Base-by-base conservation (phyloP, 2,329 filamentous ascomycete species). In the Emergomyces pasteurianus region DNA sequence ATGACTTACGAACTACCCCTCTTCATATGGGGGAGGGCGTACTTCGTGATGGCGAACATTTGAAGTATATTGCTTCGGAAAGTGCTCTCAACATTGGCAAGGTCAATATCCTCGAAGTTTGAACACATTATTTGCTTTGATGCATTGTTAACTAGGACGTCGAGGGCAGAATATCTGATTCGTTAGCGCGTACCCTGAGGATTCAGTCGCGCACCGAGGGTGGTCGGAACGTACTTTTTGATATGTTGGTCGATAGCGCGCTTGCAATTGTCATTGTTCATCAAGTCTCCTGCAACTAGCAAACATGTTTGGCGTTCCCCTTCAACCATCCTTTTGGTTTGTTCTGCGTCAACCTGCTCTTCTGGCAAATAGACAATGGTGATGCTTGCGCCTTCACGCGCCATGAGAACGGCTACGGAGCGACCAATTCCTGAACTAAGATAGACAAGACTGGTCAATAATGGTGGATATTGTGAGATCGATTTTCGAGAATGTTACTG, bases 11-110 rank as follows among this genome's bases (percentile, higher is more conserved):
- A 77, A 53, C 72, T 72, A 4, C 81, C 80, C 58, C 72, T 75
- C 60, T 77, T 74, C 81, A 85, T 81, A 64, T 84, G 78, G 5
- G 78, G 78, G 8, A 85, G 68, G 0, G 81, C 75, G 63, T 78
- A 84, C 67, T 85, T 85, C 5, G 80, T 80, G 63, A 85, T 73
- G n/a, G 81, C 81, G 66, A 85, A 82, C 74, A 84, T 83, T 60
- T 80, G 77, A 9, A 83, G 65, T 38, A 85, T 80, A 62, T 85
- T 85, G 62, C 76, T 79, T 52, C 77, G 77, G 74, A 85, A 86
- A 0, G 79, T 81, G 64, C 78, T 80, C 63, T 83, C 79, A 0
- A 84, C 80, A 0, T 77, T 72, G 16, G 80, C 76, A 0, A 85
- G 74, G 66, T 83, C 76, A 34, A 82, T 83, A 1, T 84, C 75